phyloP scores from a whole-genome alignment of 139 green algal species.

The Monoraphidium neglectum region DNA sequence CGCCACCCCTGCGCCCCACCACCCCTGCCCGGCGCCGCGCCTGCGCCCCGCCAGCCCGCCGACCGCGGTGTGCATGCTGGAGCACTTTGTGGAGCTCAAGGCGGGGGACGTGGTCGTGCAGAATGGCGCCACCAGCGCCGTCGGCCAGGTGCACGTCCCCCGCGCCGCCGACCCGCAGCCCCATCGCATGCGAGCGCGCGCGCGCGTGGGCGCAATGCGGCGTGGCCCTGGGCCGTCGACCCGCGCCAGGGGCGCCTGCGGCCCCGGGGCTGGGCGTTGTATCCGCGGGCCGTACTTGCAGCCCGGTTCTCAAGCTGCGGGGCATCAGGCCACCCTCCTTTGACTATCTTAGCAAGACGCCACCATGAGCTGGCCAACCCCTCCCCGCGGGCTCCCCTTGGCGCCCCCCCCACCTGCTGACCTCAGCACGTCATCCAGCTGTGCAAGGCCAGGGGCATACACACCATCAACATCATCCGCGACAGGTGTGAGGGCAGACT shows the following conservation, averaged over 20 bases:
- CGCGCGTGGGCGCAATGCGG: too few relatives aligned
- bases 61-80: constrained; percentile 82
- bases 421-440: constrained; percentile 85
- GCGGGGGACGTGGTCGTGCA: constrained; percentile 88
- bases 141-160: constrained; percentile 64
- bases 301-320: not conserved
- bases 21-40: not conserved
- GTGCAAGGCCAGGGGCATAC: constrained; percentile 64
- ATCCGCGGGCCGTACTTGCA: too few relatives aligned
- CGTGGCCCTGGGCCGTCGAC: too few relatives aligned
- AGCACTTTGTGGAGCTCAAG: constrained; percentile 79
- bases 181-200: not conserved
- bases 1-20: not conserved
- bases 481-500: constrained; percentile 47
- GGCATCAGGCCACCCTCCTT: not conserved
- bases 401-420: not conserved
- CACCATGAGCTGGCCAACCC: not conserved
- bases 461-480: constrained; percentile 88
- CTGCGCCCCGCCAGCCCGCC: constrained; percentile 68
- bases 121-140: constrained; percentile 85
- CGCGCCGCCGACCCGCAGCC: too few relatives aligned
- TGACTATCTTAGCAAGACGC: not conserved
- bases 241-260: too few relatives aligned
- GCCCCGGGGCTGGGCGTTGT: too few relatives aligned
- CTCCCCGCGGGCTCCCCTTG: not conserved